Evolutionary conservation across 495 filamentous ascomycete genomes (phyloP).

Genomic region (Penicillium turbatum): DNA sequence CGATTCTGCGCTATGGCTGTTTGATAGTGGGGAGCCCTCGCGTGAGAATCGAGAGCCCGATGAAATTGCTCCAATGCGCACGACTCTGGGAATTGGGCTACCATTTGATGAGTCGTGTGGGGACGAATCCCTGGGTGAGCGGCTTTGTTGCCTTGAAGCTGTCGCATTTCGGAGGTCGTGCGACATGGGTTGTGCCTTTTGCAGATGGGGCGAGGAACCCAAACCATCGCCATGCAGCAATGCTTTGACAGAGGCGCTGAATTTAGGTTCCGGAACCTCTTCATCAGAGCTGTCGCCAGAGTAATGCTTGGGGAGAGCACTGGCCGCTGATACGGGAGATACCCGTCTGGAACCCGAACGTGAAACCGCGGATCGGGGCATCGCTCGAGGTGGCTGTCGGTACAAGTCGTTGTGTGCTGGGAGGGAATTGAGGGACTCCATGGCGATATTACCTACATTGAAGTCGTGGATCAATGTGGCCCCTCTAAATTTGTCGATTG

Average conservation of each 20-base stretch:
- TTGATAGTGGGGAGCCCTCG: slow-evolving; percentile 34
- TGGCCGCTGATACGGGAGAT: slow-evolving; percentile 33
- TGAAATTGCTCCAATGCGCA: slow-evolving; percentile 52
- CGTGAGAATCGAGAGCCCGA: slow-evolving; percentile 32
- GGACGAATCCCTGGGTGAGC: slow-evolving; percentile 36
- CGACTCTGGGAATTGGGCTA: slow-evolving; percentile 49
- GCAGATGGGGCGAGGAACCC: slow-evolving; percentile 48
- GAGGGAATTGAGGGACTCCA: slow-evolving; percentile 39
- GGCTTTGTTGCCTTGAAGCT: slow-evolving; percentile 33
- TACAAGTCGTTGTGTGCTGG: slow-evolving; percentile 36
- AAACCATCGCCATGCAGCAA: slow-evolving; percentile 62
- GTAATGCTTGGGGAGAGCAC: slow-evolving; percentile 31
- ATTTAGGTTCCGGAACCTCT: slow-evolving; percentile 66
- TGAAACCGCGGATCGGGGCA: slow-evolving; percentile 41
- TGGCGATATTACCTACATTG: slow-evolving; percentile 32
- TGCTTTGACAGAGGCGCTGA: slow-evolving; percentile 75
- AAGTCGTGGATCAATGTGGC: slow-evolving; percentile 30
- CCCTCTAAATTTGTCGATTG: slow-evolving; percentile 23
- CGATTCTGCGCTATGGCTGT: slow-evolving; percentile 29
- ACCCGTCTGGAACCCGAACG: slow-evolving; percentile 40
- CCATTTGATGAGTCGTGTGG: slow-evolving; percentile 40
- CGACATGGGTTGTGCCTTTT: slow-evolving; percentile 36
- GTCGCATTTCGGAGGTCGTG: slow-evolving; percentile 23
- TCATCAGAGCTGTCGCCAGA: slow-evolving; percentile 73
- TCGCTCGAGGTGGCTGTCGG: slow-evolving; percentile 35